Percentiles rank a stretch among this genome's conserved stretches.
Evolutionary conservation across 2,329 filamentous ascomycete genomes (phyloP).

Genomic region (Alternaria hordeiaustralica): DNA sequence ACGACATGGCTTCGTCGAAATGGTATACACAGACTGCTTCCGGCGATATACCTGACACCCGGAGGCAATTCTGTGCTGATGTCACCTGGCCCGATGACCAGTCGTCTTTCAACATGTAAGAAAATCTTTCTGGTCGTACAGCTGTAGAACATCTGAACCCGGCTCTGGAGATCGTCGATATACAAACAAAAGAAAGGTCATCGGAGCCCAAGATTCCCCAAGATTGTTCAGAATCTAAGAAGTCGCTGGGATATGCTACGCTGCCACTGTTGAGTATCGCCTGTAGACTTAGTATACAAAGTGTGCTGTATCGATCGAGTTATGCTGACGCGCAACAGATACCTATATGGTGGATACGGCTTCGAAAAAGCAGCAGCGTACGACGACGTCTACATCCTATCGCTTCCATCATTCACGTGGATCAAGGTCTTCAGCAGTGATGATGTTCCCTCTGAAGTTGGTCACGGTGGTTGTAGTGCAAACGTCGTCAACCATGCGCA

Average conservation of each 20-base stretch:
- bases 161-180: not conserved
- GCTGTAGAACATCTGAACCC: not conserved
- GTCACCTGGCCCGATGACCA: slow-evolving; percentile 65
- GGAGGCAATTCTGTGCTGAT: slow-evolving; percentile 67
- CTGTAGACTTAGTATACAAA: not conserved
- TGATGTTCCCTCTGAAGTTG: slow-evolving; percentile 38
- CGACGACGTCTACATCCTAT: slow-evolving; percentile 68
- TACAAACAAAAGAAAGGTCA: not conserved
- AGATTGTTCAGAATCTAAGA: not conserved
- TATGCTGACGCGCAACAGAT: slow-evolving; percentile 49
- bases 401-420: slow-evolving; percentile 69
- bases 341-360: slow-evolving; percentile 66
- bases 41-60: slow-evolving; percentile 59
- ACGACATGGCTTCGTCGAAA: slow-evolving; percentile 64
- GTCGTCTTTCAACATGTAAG: slow-evolving; percentile 70
- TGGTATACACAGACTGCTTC: slow-evolving; percentile 67
- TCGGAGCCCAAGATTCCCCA: not conserved
- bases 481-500: slow-evolving; percentile 64
- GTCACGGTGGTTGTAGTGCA: slow-evolving; percentile 63
- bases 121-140: not conserved
- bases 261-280: not conserved
- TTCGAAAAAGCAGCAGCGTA: slow-evolving; percentile 60
- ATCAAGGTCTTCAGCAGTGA: slow-evolving; percentile 59
- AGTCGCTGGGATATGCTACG: not conserved
- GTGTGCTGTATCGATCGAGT: not conserved